Conservation (phyloP, 2,329 filamentous ascomycete species). For the Monosporascus sp. region DNA sequence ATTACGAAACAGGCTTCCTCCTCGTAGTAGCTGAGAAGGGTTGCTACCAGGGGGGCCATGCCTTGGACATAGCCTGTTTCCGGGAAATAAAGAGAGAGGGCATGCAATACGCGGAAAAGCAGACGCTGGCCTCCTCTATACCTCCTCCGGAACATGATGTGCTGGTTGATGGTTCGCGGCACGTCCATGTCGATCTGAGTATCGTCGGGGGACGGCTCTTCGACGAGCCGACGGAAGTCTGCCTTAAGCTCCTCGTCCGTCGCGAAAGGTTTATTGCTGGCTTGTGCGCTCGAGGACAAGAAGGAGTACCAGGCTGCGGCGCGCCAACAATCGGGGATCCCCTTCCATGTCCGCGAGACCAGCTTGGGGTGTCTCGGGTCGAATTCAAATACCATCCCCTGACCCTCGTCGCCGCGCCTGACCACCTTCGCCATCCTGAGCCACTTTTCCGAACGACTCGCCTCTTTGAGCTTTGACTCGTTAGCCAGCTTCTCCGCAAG, state of each 20-base stretch:
- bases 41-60: constrained; percentile 91
- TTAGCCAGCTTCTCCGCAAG: constrained; percentile 48
- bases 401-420: constrained; percentile 43
- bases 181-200: constrained; percentile 97
- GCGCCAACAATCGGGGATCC: constrained; percentile 94
- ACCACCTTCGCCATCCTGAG: constrained; percentile 58
- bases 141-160: constrained; percentile 93
- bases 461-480: constrained; percentile 57
- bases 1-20: constrained; percentile 94
- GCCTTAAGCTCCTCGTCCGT: constrained; percentile 67
- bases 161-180: constrained; percentile 85
- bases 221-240: constrained; percentile 68
- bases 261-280: constrained; percentile 50
- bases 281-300: constrained; percentile 69
- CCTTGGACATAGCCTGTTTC: constrained; percentile 95
- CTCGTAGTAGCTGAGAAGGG: constrained; percentile 92
- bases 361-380: constrained; percentile 79
- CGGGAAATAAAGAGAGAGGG: constrained; percentile 84
- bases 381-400: constrained; percentile 68
- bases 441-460: constrained; percentile 61
- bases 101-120: constrained; percentile 87
- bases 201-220: constrained; percentile 76
- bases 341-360: constrained; percentile 92
- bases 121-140: constrained; percentile 90
- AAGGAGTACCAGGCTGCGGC: constrained; percentile 94